Evolutionary conservation across 352 stramenopile species (phyloP), one percentile per base, ranked within the genome.

Genomic region (Thraustochytrium striatum): DNA sequence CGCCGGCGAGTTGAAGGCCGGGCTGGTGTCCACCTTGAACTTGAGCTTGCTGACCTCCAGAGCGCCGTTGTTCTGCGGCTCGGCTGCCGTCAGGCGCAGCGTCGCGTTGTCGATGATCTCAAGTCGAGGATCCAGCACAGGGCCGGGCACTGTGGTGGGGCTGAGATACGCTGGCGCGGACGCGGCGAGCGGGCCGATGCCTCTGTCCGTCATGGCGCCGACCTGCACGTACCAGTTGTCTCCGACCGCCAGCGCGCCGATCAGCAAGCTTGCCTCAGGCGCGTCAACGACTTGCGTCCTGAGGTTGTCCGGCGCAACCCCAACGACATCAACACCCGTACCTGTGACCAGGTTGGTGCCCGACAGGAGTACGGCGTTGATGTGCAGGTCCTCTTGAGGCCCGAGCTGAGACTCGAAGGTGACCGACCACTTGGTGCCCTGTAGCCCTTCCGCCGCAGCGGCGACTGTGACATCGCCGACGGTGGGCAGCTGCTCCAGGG

Each of bases 401-500:
- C 72, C 72, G 36, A 38, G 59, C 8, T 5, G 3, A 0, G 53
- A 59, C 38, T 65, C 28, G 38, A 81, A 81, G 11, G 72, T 59
- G 32, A 81, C 44, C 3, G 7, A 25, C 72, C 72, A 81, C 2
- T 11, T 35, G 55, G 52, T 58, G 21, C 28, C 72, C 9, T 21
- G 16, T 7, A n/a, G 30, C 28, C 3, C 21, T 7, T 5, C 30
- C 5, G 65, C 58, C 38, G n/a, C n/a, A n/a, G 28, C 19, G 16
- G 33, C 9, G 28, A 97, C 91, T 0, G 83, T 85, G 0, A 96
- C 90, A 2, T 89, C 80, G 2, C 87, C 90, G 2, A 97, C 72
- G 1, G 89, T 92, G 1, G 88, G 82, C 7, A 97, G 58, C 0
- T 88, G 80, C 72, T 97, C 88, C 0, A 97, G 84, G 0, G 89